Percentiles rank a stretch among this genome's conserved stretches.
Conservation (phyloP, 345 rosid species). For the Populus tremula region DNA sequence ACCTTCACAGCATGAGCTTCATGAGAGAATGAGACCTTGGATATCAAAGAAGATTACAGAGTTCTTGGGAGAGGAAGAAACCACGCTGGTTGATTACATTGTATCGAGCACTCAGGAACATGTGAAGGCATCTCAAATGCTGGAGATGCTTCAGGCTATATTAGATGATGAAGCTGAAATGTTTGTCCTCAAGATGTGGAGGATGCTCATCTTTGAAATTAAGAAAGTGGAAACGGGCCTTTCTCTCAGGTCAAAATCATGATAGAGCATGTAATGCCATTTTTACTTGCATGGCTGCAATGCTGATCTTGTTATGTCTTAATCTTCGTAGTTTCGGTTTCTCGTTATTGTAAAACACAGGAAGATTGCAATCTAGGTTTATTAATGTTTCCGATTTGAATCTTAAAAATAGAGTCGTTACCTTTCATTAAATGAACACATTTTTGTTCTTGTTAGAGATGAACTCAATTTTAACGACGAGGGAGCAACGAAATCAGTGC, state of each 20-base stretch:
- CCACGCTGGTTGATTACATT: conserved; percentile 80
- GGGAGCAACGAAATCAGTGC: too few relatives aligned
- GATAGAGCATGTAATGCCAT: conserved; percentile 3
- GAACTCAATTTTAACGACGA: too few relatives aligned
- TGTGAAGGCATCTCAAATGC: conserved; percentile 84
- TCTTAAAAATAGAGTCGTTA: too few relatives aligned
- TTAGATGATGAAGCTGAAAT: conserved; percentile 95
- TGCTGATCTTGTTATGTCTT: not conserved
- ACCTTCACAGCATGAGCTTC: conserved; percentile 61
- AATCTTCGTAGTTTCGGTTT: not conserved
- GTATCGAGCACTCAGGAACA: conserved; percentile 81
- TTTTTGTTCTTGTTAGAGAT: too few relatives aligned
- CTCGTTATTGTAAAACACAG: not conserved
- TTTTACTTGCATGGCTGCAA: not conserved
- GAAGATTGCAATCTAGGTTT: not conserved
- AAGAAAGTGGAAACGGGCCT: conserved; percentile 86
- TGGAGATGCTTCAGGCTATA: conserved; percentile 80
- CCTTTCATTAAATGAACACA: too few relatives aligned
- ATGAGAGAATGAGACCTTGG: conserved; percentile 98
- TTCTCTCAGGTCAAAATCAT: conserved; percentile 55
- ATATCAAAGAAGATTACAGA: conserved; percentile 93
- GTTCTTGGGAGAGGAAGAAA: conserved; percentile 94
- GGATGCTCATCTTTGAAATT: conserved; percentile 96
- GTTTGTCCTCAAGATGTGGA: conserved; percentile 99
- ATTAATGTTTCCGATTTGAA: too few relatives aligned